Conservation (phyloP, 164 flowering plant species). For the Macadamia integrifolia region DNA sequence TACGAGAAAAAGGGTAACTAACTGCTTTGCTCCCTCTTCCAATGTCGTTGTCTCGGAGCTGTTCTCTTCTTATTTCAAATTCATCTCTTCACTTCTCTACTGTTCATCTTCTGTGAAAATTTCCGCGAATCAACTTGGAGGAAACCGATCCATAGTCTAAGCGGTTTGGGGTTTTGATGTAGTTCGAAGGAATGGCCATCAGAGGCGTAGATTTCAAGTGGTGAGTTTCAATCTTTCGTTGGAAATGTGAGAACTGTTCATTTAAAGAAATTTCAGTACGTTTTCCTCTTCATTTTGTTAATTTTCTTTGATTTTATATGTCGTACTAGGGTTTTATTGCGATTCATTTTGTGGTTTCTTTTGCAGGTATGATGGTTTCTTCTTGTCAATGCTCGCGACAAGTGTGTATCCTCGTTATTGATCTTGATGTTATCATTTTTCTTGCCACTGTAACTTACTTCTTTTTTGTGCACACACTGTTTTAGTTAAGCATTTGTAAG, state of each 20-base stretch:
- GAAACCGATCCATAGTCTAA: neutral
- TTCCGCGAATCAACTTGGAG: neutral
- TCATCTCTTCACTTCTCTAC: neutral
- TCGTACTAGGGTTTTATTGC: slow-evolving; percentile 1
- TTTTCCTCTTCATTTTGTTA: neutral
- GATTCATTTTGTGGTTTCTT: neutral
- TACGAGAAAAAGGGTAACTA: too few species aligned
- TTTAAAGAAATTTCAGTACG: neutral
- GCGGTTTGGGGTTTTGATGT: slow-evolving; percentile 19
- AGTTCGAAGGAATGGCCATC: slow-evolving; percentile 49
- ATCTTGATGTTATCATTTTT: neutral
- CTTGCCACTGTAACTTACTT: too few species aligned
- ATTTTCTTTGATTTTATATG: neutral
- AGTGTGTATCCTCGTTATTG: slow-evolving; percentile 79
- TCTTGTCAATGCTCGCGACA: slow-evolving; percentile 94
- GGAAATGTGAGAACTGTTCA: neutral
- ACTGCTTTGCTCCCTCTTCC: neutral
- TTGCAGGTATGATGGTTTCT: slow-evolving; percentile 97
- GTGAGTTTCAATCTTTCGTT: slow-evolving; percentile 25
- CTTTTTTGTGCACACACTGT: too few species aligned
- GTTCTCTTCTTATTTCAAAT: neutral
- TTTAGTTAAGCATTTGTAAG: too few species aligned
- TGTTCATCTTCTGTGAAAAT: neutral
- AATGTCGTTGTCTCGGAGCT: neutral
- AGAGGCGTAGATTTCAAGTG: slow-evolving; percentile 91